These are phyloP conservation scores for Yamadazyma philogaea DNA, from an alignment of 805 yeast genomes.

Conservation along the genomic window DNA sequence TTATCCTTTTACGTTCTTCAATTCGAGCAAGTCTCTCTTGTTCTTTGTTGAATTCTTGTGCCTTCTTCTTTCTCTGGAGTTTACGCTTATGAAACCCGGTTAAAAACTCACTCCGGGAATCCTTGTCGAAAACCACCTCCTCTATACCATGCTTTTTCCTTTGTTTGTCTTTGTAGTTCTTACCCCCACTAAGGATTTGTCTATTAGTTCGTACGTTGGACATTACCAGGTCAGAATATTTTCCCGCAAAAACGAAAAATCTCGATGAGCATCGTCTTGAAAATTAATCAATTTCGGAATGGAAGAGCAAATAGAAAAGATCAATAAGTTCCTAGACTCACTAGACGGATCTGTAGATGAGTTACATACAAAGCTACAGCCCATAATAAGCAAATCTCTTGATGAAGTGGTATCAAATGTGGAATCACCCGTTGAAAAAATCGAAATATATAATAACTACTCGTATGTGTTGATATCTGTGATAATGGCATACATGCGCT, in stretches of 20 bases:
- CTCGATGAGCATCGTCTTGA: constrained; percentile 17
- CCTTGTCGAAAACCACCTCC: constrained; percentile 82
- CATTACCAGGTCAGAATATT: neutral
- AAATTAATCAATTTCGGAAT: constrained; percentile 21
- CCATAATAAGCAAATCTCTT: constrained; percentile 36
- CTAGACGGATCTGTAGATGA: constrained; percentile 36
- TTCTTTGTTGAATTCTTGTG: constrained; percentile 71
- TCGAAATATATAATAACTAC: constrained; percentile 34
- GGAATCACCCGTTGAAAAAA: constrained; percentile 24
- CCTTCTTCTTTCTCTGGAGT: constrained; percentile 81
- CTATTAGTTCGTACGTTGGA: constrained; percentile 49
- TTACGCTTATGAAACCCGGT: constrained; percentile 97
- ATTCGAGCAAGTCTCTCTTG: constrained; percentile 68
- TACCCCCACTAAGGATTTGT: constrained; percentile 85
- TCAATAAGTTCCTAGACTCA: constrained; percentile 37
- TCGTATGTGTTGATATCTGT: constrained; percentile 56
- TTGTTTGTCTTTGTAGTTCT: constrained; percentile 69
- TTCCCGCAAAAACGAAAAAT: constrained; percentile 2
- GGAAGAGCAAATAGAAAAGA: constrained; percentile 43
- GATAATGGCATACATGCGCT: constrained; percentile 56
- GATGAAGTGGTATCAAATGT: constrained; percentile 32
- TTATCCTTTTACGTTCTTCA: constrained; percentile 68
- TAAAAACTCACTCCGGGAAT: constrained; percentile 73
- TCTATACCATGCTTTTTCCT: constrained; percentile 66
- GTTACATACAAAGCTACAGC: constrained; percentile 32